A percentile compares a stretch with the other conserved stretches of the same genome.
Evolutionary conservation across 202 grass and related monocot genomes (phyloP).

Genomic region (Saccharum hybrid): DNA sequence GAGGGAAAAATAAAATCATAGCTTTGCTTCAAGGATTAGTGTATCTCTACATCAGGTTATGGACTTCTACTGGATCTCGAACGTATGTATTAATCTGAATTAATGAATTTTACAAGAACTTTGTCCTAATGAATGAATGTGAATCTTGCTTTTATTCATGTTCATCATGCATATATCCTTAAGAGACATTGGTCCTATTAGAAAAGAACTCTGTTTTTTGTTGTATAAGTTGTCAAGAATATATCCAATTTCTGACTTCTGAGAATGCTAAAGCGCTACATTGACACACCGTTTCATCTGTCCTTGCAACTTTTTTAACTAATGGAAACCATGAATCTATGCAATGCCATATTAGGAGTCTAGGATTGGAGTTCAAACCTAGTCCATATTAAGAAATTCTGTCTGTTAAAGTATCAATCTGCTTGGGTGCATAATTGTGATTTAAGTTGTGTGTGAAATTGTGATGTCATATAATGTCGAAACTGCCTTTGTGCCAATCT

Average conservation of each 20-base stretch:
- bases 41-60: not conserved
- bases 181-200: not conserved
- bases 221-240: not conserved
- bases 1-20: not conserved
- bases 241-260: not conserved
- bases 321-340: not conserved
- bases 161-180: slow-evolving; percentile 9
- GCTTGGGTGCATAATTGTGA: not conserved
- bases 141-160: not conserved
- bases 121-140: not conserved
- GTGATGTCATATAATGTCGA: slow-evolving; percentile 3
- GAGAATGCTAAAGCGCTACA: slow-evolving; percentile 13
- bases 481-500: slow-evolving; percentile 10
- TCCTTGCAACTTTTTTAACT: not conserved
- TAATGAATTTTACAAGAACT: not conserved
- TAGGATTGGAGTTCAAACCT: not conserved
- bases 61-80: not conserved
- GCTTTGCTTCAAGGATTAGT: not conserved
- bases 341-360: not conserved
- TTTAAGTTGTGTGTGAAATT: not conserved
- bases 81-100: not conserved
- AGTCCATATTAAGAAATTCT: not conserved
- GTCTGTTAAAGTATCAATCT: slow-evolving; percentile 7
- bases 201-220: not conserved
- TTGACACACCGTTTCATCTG: not conserved